Conservation (phyloP, 75 land plant species). For the Ceratopteris richardii region DNA sequence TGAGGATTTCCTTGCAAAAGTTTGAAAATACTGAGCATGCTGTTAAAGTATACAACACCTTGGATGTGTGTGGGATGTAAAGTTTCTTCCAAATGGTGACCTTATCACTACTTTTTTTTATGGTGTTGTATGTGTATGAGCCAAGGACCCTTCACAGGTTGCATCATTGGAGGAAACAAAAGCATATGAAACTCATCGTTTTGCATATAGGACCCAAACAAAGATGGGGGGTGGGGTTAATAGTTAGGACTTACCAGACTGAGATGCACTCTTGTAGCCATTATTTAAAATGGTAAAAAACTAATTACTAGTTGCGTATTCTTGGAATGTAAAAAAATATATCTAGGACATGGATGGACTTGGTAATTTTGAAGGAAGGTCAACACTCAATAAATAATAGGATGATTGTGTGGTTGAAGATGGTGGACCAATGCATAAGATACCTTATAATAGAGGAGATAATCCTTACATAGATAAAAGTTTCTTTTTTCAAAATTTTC, state of each 20-base stretch:
- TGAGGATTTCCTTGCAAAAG: slow-evolving; percentile 86
- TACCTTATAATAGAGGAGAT: slow-evolving; percentile 92
- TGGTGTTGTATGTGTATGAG: slow-evolving; percentile 87
- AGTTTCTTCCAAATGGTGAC: slow-evolving; percentile 92
- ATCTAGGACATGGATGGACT: slow-evolving; percentile 98
- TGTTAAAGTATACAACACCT: slow-evolving; percentile 95
- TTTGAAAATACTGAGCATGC: slow-evolving; percentile 93
- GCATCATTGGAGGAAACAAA: slow-evolving; percentile 52
- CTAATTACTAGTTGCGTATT: slow-evolving; percentile 79
- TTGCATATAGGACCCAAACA: slow-evolving; percentile 52
- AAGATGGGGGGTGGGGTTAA: slow-evolving; percentile 91
- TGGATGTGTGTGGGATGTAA: slow-evolving; percentile 98
- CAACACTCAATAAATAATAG: slow-evolving; percentile 61
- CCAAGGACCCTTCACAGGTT: slow-evolving; percentile 30
- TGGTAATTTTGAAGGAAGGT: slow-evolving; percentile 28
- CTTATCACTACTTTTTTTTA: slow-evolving; percentile 96
- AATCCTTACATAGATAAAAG: too few relatives aligned
- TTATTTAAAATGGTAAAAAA: slow-evolving; percentile 69
- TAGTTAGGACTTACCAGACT: slow-evolving; percentile 76
- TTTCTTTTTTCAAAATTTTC: too few relatives aligned
- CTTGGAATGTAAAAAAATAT: slow-evolving; percentile 68
- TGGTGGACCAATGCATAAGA: slow-evolving; percentile 83
- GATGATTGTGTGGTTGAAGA: slow-evolving; percentile 98
- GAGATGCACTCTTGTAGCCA: slow-evolving; percentile 72
- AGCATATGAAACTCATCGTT: slow-evolving; percentile 45